phyloP scores from a whole-genome alignment of 2,329 filamentous ascomycete genomes.

The Falciphora oryzae region DNA sequence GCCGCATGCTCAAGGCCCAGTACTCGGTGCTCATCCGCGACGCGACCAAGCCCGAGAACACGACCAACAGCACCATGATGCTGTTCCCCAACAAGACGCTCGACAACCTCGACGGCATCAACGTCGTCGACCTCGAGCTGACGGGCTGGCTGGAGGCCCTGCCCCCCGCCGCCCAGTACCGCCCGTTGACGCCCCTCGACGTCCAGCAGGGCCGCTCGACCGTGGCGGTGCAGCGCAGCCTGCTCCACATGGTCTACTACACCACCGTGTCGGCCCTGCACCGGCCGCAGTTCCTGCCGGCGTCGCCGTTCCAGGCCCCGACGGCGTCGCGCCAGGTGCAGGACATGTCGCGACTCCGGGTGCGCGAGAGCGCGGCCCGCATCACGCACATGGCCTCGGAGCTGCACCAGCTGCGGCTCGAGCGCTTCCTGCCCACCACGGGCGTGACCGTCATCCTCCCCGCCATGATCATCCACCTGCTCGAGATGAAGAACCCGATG shows the following conservation, averaged over 20 bases:
- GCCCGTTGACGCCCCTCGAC: constrained; percentile 47
- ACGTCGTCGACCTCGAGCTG: constrained; percentile 72
- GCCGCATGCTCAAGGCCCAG: constrained; percentile 81
- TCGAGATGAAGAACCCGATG: constrained; percentile 83
- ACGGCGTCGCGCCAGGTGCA: constrained; percentile 63
- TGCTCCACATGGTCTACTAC: constrained; percentile 90
- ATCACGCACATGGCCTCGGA: constrained; percentile 81
- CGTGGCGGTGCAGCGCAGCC: constrained; percentile 66
- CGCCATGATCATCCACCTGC: constrained; percentile 87
- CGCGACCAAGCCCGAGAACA: constrained; percentile 69
- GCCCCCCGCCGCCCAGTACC: constrained; percentile 65
- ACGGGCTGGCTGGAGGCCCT: constrained; percentile 70
- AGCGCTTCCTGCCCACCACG: constrained; percentile 77
- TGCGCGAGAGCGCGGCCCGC: constrained; percentile 75
- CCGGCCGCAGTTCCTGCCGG: constrained; percentile 82
- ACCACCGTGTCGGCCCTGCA: constrained; percentile 88
- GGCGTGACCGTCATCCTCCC: constrained; percentile 87
- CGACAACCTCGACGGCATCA: constrained; percentile 72
- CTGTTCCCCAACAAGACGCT: constrained; percentile 82
- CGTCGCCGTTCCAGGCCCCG: constrained; percentile 49
- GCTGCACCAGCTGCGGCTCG: constrained; percentile 65
- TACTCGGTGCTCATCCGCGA: constrained; percentile 88
- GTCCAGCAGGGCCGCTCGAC: constrained; percentile 55
- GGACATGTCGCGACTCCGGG: constrained; percentile 74
- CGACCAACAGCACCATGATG: constrained; percentile 78